A percentile compares a stretch with the other conserved stretches of the same genome.
These are phyloP conservation scores for Calonectria leucothoes DNA, from an alignment of 2,329 filamentous ascomycete genomes.

Conservation along the genomic window DNA sequence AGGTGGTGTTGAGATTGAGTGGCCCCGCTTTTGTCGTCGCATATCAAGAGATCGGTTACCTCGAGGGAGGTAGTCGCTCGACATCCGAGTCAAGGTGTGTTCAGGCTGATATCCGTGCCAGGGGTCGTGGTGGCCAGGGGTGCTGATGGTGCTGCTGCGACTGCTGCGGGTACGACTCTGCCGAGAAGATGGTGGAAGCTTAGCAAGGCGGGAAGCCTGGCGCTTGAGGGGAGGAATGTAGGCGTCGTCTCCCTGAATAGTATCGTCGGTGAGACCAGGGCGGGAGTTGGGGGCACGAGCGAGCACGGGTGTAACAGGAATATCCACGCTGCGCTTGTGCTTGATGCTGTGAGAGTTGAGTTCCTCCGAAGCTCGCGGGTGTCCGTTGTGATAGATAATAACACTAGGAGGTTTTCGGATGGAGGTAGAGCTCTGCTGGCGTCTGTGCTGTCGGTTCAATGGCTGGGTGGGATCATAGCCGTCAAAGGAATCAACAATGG, in stretches of 20 bases:
- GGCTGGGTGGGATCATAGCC: neutral
- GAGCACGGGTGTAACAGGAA: conserved; percentile 62
- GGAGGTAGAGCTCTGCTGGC: conserved; percentile 48
- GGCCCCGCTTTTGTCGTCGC: conserved; percentile 50
- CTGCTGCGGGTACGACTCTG: conserved; percentile 56
- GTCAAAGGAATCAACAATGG: conserved; percentile 28
- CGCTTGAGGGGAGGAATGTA: conserved; percentile 66
- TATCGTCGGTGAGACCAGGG: conserved; percentile 71
- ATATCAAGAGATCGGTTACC: conserved; percentile 37
- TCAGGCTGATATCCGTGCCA: conserved; percentile 54
- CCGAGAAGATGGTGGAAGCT: conserved; percentile 54
- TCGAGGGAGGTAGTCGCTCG: conserved; percentile 45
- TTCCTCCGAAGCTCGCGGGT: conserved; percentile 43
- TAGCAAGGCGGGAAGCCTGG: conserved; percentile 65
- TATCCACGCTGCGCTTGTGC: conserved; percentile 57
- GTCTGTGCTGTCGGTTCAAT: conserved; percentile 32
- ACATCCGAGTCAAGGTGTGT: conserved; percentile 44
- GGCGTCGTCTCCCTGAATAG: conserved; percentile 69
- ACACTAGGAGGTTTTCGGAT: conserved; percentile 62
- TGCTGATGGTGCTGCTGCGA: conserved; percentile 57
- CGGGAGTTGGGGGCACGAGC: conserved; percentile 73
- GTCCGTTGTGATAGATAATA: conserved; percentile 62
- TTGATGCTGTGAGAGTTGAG: conserved; percentile 44
- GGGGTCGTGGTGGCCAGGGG: conserved; percentile 54
- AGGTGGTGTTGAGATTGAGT: conserved; percentile 52